Percentiles rank a stretch among this genome's conserved stretches.
phyloP scores from a whole-genome alignment of 495 filamentous ascomycete genomes.

The Talaromyces ruber region DNA sequence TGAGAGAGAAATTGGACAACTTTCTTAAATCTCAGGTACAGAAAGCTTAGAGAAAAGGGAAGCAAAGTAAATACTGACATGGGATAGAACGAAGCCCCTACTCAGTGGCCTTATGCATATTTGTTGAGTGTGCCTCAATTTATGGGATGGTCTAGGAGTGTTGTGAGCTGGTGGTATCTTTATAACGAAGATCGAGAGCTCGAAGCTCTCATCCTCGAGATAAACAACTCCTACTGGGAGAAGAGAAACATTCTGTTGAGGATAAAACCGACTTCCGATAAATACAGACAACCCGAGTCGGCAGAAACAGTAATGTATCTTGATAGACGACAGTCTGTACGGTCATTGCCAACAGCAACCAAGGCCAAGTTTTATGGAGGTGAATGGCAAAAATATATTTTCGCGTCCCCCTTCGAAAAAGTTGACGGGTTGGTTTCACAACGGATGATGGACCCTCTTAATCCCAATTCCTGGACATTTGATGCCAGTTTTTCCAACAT shows the following conservation, averaged over 20 bases:
- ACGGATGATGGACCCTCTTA: not conserved
- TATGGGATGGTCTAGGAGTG: constrained; percentile 65
- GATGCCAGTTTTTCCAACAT: not conserved
- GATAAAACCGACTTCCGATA: constrained; percentile 2
- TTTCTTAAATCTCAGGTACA: constrained; percentile 11
- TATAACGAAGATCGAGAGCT: constrained; percentile 53
- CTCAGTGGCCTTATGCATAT: constrained; percentile 49
- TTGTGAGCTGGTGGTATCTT: constrained; percentile 75
- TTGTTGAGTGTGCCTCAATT: constrained; percentile 61
- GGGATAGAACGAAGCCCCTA: constrained; percentile 9
- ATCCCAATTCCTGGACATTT: not conserved
- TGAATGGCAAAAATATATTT: constrained; percentile 13
- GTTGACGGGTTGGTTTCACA: constrained; percentile 10
- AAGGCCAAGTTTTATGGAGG: constrained; percentile 10
- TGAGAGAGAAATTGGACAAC: constrained; percentile 10
- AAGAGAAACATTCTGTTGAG: constrained; percentile 36
- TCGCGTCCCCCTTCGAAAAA: constrained; percentile 17
- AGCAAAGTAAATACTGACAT: not conserved
- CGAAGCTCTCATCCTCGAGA: constrained; percentile 60
- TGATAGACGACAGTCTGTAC: not conserved
- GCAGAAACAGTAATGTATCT: not conserved
- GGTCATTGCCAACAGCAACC: constrained; percentile 9
- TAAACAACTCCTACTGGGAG: constrained; percentile 74
- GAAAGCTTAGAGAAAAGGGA: not conserved
- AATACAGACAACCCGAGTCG: not conserved